Evolutionary conservation across 108 stramenopile genomes (phyloP), one percentile per base, ranked within the genome.

Genomic region (Nitzschia inconspicua): DNA sequence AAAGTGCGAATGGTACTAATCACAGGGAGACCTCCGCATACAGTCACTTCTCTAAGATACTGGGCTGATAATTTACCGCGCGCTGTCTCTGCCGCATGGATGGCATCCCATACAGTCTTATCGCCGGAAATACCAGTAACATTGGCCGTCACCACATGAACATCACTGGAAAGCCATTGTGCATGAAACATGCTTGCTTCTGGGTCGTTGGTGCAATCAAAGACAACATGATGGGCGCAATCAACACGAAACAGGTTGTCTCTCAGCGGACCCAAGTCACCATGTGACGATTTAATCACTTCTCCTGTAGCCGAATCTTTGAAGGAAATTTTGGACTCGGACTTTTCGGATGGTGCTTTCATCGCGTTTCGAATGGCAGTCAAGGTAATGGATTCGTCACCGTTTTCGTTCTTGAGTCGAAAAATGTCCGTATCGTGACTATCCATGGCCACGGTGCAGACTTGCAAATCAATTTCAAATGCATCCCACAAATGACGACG

Each of bases 121-220:
- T 71, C 28, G 9, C 88, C 89, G 3, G 85, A 76, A 7, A 88
- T 52, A 36, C 73, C 91, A 2, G 73, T 72, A 53, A 82, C 86
- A 57, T 95, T 95, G 7, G 89, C 88, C 4, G 89, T 90, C 3
- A 88, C 77, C 16, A 91, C 80, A 49, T 91, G 70, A 41, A 83
- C 57, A 26, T 82, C 83, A 10, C 64, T 58, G 4, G 39, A 49
- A 8, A 91, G 65, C 89, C 89, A 91, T 23, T 54, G 36, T 3
- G 80, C 76, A 66, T 91, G 89, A 23, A 62, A 70, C 19, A 20
- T 13, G 20, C 80, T 77, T 9, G 76, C 75, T n/a, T 53, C 68
- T 24, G 55, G 77, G 49, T 82, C 71, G 55, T 66, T 78, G 14
- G 87, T 80, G 52, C 87, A 88, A 58, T 88, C 87, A 56, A 88